Evolutionary conservation across 345 rosid genomes (phyloP).

Genomic region (Triadica sebifera): DNA sequence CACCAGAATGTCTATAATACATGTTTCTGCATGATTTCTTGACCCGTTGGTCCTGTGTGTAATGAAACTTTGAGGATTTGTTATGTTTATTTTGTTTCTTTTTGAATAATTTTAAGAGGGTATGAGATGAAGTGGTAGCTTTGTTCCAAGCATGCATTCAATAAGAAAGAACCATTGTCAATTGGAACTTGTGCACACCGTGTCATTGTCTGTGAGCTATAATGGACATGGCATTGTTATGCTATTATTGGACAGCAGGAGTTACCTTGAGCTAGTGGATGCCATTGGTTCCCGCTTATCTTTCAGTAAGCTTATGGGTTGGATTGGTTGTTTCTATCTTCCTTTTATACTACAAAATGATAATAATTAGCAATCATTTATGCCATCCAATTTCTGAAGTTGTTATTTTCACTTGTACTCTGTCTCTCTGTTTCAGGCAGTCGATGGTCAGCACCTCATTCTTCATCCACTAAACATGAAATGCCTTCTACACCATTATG

Average conservation of each 20-base stretch:
- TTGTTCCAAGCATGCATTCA: not conserved
- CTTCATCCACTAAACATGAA: constrained; percentile 84
- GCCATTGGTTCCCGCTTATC: not conserved
- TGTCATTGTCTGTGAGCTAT: not conserved
- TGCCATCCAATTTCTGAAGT: not conserved
- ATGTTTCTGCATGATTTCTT: not conserved
- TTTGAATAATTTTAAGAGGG: not conserved
- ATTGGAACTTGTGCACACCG: not conserved
- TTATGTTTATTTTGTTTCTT: not conserved
- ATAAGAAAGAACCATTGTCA: not conserved
- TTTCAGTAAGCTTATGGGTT: not conserved
- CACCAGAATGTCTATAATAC: not conserved
- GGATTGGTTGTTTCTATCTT: constrained; percentile 1
- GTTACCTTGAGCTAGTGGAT: not conserved
- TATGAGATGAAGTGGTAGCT: not conserved
- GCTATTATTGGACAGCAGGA: not conserved
- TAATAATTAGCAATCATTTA: not conserved
- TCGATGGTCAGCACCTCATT: constrained; percentile 89
- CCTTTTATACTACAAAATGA: not conserved
- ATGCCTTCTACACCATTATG: constrained; percentile 84
- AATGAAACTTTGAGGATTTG: not conserved
- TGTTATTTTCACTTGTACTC: constrained; percentile 17
- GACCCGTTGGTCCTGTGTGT: not conserved
- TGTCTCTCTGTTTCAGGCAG: constrained; percentile 57
- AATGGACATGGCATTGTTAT: not conserved